Evolutionary conservation across 306 rosid species (phyloP).

Genomic region (Quercus suber): DNA sequence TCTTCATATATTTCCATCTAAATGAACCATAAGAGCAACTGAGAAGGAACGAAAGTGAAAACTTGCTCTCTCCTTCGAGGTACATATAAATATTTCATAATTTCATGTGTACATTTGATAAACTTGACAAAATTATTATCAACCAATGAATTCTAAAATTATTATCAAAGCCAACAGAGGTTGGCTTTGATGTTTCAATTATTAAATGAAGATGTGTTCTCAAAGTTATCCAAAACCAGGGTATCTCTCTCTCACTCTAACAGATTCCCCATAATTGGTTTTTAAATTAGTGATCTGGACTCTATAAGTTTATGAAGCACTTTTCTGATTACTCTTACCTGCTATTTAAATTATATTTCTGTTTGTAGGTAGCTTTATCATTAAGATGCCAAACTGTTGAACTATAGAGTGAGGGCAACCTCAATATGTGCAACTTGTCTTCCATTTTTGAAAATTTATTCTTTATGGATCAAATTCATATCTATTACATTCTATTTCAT

Average conservation of each 20-base stretch:
- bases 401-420: not conserved
- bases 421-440: not conserved
- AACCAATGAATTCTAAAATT: not conserved
- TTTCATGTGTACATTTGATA: too few species aligned
- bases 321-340: not conserved
- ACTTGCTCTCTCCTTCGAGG: too few species aligned
- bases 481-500: not conserved
- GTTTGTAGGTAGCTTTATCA: not conserved
- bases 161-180: not conserved
- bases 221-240: not conserved
- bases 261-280: not conserved
- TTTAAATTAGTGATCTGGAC: not conserved
- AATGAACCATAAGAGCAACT: too few species aligned
- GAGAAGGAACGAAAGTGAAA: too few species aligned
- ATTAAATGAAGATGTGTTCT: not conserved
- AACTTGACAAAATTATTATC: not conserved
- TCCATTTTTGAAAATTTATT: not conserved
- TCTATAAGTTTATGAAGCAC: not conserved
- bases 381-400: not conserved
- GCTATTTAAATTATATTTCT: not conserved
- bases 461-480: not conserved
- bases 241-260: not conserved
- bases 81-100: too few species aligned
- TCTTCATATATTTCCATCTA: too few species aligned
- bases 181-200: not conserved